Evolutionary conservation across 805 yeast species (phyloP).

Genomic region (Lipomyces kockii): DNA sequence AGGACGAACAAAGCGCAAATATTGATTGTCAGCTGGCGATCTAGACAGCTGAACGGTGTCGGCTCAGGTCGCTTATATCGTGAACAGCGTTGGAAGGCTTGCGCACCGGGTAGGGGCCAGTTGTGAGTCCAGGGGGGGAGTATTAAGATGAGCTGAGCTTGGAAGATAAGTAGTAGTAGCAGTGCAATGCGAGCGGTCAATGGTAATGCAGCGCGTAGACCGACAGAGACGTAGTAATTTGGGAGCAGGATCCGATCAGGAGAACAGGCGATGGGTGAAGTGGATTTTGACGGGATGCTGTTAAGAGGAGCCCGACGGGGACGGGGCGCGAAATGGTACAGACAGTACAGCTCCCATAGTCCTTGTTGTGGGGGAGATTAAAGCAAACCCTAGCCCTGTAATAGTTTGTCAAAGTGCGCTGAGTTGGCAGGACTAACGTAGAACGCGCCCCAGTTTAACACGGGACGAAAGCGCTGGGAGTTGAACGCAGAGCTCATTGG

Average conservation of each 20-base stretch:
- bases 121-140: neutral
- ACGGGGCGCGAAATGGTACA: neutral
- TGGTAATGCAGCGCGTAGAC: neutral
- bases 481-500: neutral
- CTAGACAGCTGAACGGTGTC: neutral
- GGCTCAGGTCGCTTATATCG: neutral
- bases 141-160: neutral
- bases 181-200: neutral
- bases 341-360: neutral
- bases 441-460: neutral
- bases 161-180: neutral
- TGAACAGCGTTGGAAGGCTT: neutral
- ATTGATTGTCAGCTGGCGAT: neutral
- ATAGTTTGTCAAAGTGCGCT: neutral
- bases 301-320: neutral
- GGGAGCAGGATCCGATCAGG: neutral
- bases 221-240: neutral
- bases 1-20: neutral
- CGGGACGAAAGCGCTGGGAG: constrained; percentile 1
- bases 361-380: neutral
- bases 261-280: neutral
- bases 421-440: neutral
- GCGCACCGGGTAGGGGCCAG: neutral
- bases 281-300: neutral
- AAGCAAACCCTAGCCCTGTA: neutral